Conservation (phyloP, 164 flowering plant species). For the Houttuynia cordata region DNA sequence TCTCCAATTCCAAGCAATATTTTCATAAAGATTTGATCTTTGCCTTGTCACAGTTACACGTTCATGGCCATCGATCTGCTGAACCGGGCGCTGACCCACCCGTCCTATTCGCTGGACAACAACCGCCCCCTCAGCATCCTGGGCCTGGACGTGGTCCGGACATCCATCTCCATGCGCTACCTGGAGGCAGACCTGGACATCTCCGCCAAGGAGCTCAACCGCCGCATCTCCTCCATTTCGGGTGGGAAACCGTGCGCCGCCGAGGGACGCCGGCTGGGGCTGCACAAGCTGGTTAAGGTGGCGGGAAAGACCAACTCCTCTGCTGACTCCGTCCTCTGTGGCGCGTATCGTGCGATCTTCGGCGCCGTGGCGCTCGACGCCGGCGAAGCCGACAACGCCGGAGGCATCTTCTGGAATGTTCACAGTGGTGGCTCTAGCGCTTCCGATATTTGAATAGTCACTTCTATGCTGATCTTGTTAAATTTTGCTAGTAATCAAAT, state of each 20-base stretch:
- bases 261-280: conserved; percentile 40
- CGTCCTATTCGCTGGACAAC: conserved; percentile 70
- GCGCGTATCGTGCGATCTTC: conserved; percentile 59
- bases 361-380: conserved; percentile 71
- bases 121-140: conserved; percentile 49
- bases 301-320: conserved; percentile 42
- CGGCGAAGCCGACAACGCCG: conserved; percentile 44
- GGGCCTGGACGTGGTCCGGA: conserved; percentile 36
- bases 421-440: not conserved
- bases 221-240: conserved; percentile 25
- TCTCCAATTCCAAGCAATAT: not conserved
- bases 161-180: conserved; percentile 28
- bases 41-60: conserved; percentile 27
- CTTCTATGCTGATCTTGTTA: no score
- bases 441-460: not conserved
- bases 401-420: conserved; percentile 33
- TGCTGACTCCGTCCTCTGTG: conserved; percentile 41
- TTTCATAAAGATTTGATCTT: not conserved
- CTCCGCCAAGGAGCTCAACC: conserved; percentile 36
- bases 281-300: conserved; percentile 61
- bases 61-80: conserved; percentile 33
- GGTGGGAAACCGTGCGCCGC: conserved; percentile 38
- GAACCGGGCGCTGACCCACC: conserved; percentile 66
- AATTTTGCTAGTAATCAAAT: no score
- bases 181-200: conserved; percentile 35